Percentiles rank a stretch among this genome's conserved stretches.
These are phyloP conservation scores for Vigna radiata DNA, from an alignment of 306 rosid genomes.

Conservation along the genomic window DNA sequence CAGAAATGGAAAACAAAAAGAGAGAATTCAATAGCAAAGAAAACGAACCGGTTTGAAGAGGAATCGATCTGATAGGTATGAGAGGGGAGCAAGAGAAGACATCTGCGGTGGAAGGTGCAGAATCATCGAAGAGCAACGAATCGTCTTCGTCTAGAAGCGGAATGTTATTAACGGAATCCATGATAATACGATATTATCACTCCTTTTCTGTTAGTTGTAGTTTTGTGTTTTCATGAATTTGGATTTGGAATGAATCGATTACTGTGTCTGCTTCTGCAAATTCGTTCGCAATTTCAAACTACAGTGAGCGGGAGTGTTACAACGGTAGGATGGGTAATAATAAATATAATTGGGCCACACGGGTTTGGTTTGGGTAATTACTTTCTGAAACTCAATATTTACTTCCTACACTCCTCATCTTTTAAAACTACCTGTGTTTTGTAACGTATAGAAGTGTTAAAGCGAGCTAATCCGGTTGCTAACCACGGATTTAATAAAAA, in stretches of 20 bases:
- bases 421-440: too few relatives aligned
- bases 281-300: conserved; percentile 50
- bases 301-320: conserved; percentile 57
- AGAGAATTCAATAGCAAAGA: background rate
- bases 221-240: background rate
- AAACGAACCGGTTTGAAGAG: conserved; percentile 57
- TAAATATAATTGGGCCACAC: conserved; percentile 21
- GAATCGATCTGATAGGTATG: conserved; percentile 55
- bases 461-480: too few relatives aligned
- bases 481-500: too few relatives aligned
- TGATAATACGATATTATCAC: conserved; percentile 18
- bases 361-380: background rate
- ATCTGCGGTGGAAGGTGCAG: conserved; percentile 28
- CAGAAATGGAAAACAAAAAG: conserved; percentile 1
- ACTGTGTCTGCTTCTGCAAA: conserved; percentile 20
- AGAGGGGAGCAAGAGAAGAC: conserved; percentile 81
- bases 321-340: conserved; percentile 23
- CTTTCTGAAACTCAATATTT: too few relatives aligned
- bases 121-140: conserved; percentile 55
- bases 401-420: too few relatives aligned
- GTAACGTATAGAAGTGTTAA: too few relatives aligned
- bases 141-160: conserved; percentile 88
- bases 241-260: conserved; percentile 35
- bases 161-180: conserved; percentile 73
- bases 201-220: conserved; percentile 2